phyloP scores from a whole-genome alignment of 2,329 filamentous ascomycete genomes.

The Beauveria rudraprayagi region DNA sequence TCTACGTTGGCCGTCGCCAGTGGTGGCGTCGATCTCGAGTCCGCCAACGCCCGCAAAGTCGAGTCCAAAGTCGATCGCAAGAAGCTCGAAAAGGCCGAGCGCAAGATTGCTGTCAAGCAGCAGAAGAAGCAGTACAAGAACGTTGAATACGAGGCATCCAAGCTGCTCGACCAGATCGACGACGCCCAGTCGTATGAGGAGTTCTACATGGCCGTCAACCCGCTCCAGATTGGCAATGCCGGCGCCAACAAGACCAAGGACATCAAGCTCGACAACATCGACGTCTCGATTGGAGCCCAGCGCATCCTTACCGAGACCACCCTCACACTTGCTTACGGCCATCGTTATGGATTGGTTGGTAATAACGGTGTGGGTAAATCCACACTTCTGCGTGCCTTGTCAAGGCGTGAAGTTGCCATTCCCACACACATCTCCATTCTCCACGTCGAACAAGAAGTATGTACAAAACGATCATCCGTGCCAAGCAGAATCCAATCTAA shows the following conservation, averaged over 20 bases:
- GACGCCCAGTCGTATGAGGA: slow-evolving; percentile 92
- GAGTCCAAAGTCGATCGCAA: slow-evolving; percentile 97
- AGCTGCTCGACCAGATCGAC: slow-evolving; percentile 74
- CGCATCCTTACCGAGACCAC: slow-evolving; percentile 88
- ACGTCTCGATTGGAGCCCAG: slow-evolving; percentile 82
- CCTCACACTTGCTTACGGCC: slow-evolving; percentile 82
- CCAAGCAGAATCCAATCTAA: slow-evolving; percentile 12
- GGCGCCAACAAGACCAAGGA: slow-evolving; percentile 89
- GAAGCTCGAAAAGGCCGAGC: slow-evolving; percentile 97
- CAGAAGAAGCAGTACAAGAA: slow-evolving; percentile 98
- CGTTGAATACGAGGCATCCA: slow-evolving; percentile 94
- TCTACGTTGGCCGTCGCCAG: slow-evolving; percentile 85
- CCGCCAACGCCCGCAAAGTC: slow-evolving; percentile 84
- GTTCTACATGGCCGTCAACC: slow-evolving; percentile 99
- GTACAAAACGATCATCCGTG: slow-evolving; percentile 12
- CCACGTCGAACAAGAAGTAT: slow-evolving; percentile 93
- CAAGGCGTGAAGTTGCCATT: slow-evolving; percentile 86
- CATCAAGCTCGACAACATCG: slow-evolving; percentile 94
- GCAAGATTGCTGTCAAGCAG: slow-evolving; percentile 96
- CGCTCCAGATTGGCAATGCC: slow-evolving; percentile 70
- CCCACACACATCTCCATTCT: slow-evolving; percentile 97
- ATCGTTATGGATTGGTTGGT: slow-evolving; percentile 93
- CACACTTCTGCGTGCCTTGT: slow-evolving; percentile 86
- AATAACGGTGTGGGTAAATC: slow-evolving; percentile 99
- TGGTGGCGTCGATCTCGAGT: slow-evolving; percentile 83